Evolutionary conservation across 345 rosid genomes (phyloP).

Genomic region (Noccaea caerulescens): DNA sequence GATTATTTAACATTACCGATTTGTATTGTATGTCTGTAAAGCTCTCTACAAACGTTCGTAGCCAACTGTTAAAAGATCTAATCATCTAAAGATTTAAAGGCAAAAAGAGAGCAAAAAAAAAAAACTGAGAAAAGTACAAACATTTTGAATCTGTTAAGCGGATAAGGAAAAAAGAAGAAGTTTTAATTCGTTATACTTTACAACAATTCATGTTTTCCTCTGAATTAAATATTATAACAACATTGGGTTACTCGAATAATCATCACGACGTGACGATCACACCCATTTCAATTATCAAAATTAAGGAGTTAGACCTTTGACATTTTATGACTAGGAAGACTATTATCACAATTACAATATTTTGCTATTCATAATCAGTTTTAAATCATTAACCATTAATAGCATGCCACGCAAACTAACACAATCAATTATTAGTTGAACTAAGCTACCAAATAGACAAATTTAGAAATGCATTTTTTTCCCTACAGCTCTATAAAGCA

Average conservation of each 20-base stretch:
- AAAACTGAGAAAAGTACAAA: not conserved
- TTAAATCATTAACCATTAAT: slow-evolving; percentile 8
- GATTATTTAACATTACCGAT: not conserved
- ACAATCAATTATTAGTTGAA: slow-evolving; percentile 15
- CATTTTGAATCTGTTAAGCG: slow-evolving; percentile 20
- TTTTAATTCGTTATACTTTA: slow-evolving; percentile 1
- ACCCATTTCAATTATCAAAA: slow-evolving; percentile 24
- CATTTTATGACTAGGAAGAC: slow-evolving; percentile 31
- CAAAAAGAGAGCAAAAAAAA: too few relatives aligned
- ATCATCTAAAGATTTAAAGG: slow-evolving; percentile 16
- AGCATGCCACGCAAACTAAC: slow-evolving; percentile 3
- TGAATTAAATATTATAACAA: not conserved
- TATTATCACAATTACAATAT: slow-evolving; percentile 23
- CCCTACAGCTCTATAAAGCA: slow-evolving; percentile 1
- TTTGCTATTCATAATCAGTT: slow-evolving; percentile 11
- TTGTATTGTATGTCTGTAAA: slow-evolving; percentile 1
- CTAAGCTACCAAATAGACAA: slow-evolving; percentile 13
- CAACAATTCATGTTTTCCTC: slow-evolving; percentile 13
- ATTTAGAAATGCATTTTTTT: slow-evolving; percentile 2
- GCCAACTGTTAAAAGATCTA: slow-evolving; percentile 29
- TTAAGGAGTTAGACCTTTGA: slow-evolving; percentile 26
- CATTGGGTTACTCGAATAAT: not conserved
- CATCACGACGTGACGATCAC: slow-evolving; percentile 45
- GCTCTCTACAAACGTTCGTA: slow-evolving; percentile 5
- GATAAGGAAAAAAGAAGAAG: not conserved